Conservation (phyloP, 176 grass and related monocot genomes). For the Metroxylon sagu region DNA sequence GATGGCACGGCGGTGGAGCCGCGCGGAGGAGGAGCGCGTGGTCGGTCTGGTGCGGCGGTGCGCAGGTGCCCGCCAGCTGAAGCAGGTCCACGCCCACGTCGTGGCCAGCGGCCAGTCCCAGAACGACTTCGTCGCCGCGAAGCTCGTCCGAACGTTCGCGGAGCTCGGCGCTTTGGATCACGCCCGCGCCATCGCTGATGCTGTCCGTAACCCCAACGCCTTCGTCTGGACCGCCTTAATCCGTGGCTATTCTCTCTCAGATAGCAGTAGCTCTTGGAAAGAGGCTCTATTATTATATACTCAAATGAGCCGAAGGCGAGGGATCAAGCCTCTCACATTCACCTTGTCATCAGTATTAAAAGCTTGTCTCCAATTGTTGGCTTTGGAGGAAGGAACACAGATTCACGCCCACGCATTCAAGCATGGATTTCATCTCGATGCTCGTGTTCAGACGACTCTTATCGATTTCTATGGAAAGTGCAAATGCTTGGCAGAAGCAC, state of each 20-base stretch:
- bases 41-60: slow-evolving; percentile 25
- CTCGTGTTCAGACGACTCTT: slow-evolving; percentile 24
- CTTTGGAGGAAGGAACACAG: slow-evolving; percentile 21
- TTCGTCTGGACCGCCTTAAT: slow-evolving; percentile 40
- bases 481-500: slow-evolving; percentile 20
- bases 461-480: slow-evolving; percentile 31
- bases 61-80: slow-evolving; percentile 13
- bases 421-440: slow-evolving; percentile 26
- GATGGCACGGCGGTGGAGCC: not conserved
- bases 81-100: slow-evolving; percentile 28
- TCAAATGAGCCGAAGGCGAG: slow-evolving; percentile 18
- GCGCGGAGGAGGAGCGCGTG: slow-evolving; percentile 28
- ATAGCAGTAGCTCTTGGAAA: not conserved
- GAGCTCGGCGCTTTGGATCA: slow-evolving; percentile 18
- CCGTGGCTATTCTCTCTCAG: slow-evolving; percentile 24
- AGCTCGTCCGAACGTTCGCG: slow-evolving; percentile 31
- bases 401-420: slow-evolving; percentile 31
- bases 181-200: slow-evolving; percentile 22
- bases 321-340: slow-evolving; percentile 29
- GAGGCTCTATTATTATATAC: slow-evolving; percentile 25
- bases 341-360: slow-evolving; percentile 31
- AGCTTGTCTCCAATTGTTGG: slow-evolving; percentile 15
- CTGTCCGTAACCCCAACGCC: slow-evolving; percentile 16
- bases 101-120: slow-evolving; percentile 20
- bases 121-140: slow-evolving; percentile 33